A percentile compares a stretch with the other conserved stretches of the same genome.
Evolutionary conservation across 2,329 filamentous ascomycete genomes (phyloP).

Genomic region (Trichoderma asperellum): DNA sequence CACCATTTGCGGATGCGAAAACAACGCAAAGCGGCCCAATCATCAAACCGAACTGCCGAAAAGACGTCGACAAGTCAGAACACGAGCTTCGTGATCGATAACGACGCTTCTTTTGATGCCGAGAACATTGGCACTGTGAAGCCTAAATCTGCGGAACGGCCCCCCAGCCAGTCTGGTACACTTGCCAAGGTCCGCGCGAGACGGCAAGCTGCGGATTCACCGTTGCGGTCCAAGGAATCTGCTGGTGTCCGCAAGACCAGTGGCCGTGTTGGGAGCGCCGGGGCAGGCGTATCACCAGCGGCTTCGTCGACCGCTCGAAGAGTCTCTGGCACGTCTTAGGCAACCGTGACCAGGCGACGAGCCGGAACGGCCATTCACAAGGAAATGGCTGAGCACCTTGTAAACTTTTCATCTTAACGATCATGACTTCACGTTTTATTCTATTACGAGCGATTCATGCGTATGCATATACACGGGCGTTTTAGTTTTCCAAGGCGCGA

Average conservation of each 20-base stretch:
- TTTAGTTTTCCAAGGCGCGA: constrained; percentile 33
- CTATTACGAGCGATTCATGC: constrained; percentile 48
- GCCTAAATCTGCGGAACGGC: constrained; percentile 61
- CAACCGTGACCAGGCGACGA: constrained; percentile 28
- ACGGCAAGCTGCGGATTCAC: constrained; percentile 52
- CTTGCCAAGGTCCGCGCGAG: constrained; percentile 69
- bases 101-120: constrained; percentile 69
- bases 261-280: constrained; percentile 65
- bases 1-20: constrained; percentile 71
- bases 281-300: constrained; percentile 47
- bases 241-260: constrained; percentile 67
- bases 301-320: constrained; percentile 55
- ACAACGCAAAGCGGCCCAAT: constrained; percentile 67
- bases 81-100: constrained; percentile 67
- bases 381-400: constrained; percentile 25
- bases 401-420: constrained; percentile 42
- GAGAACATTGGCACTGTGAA: constrained; percentile 69
- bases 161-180: constrained; percentile 58
- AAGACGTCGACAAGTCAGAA: constrained; percentile 76
- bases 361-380: constrained; percentile 11
- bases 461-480: constrained; percentile 52
- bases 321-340: constrained; percentile 51
- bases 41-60: constrained; percentile 59
- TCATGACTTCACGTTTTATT: constrained; percentile 44
- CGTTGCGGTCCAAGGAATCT: constrained; percentile 56